These are phyloP conservation scores for Fusarium nanum DNA, from an alignment of 2,329 filamentous ascomycete species.

Conservation along the genomic window DNA sequence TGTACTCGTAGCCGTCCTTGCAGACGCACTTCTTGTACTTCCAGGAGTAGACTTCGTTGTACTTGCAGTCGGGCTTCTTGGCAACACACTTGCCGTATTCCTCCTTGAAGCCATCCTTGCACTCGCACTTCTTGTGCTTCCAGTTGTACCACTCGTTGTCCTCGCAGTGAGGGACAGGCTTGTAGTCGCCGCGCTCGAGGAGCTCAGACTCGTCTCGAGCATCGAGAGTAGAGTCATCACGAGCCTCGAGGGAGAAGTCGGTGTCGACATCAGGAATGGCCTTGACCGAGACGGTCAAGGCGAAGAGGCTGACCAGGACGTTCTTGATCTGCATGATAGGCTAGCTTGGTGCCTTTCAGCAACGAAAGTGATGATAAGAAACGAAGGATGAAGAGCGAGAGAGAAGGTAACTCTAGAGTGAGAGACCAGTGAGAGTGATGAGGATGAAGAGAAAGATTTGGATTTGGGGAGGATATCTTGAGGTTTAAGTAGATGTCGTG, in stretches of 20 bases:
- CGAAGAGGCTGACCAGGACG: slow-evolving; percentile 35
- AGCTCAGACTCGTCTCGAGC: slow-evolving; percentile 19
- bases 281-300: slow-evolving; percentile 37
- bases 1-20: slow-evolving; percentile 14
- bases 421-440: slow-evolving; percentile 33
- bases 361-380: slow-evolving; percentile 17
- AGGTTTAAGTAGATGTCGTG: slow-evolving; percentile 33
- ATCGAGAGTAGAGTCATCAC: slow-evolving; percentile 30
- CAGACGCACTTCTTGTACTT: slow-evolving; percentile 22
- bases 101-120: slow-evolving; percentile 20
- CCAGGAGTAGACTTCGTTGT: slow-evolving; percentile 3
- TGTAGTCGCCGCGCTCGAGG: slow-evolving; percentile 21
- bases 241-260: slow-evolving; percentile 33
- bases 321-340: slow-evolving; percentile 42
- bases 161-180: slow-evolving; percentile 10
- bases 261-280: slow-evolving; percentile 34
- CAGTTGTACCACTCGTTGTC: slow-evolving; percentile 1
- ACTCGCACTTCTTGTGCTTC: slow-evolving; percentile 23
- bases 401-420: slow-evolving; percentile 4
- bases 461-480: slow-evolving; percentile 10
- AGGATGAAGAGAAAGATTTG: background rate
- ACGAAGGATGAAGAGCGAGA: slow-evolving; percentile 24
- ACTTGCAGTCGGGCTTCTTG: slow-evolving; percentile 9
- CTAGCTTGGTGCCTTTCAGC: slow-evolving; percentile 31
- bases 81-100: slow-evolving; percentile 29